phyloP scores from a whole-genome alignment of 768 basidiomycete species.

The Leccinum boreale region DNA sequence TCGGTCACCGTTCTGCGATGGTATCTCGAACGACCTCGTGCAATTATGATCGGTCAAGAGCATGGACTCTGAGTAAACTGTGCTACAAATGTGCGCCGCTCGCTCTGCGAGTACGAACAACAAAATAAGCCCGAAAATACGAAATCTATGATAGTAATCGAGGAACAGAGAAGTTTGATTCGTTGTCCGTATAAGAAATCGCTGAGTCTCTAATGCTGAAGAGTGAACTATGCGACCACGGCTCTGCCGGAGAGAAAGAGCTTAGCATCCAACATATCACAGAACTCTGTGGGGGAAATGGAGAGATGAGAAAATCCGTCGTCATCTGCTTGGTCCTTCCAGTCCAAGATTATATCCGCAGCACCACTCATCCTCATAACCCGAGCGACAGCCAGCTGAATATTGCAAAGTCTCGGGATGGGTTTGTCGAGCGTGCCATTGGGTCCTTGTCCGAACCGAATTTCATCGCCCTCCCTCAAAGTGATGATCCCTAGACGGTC shows the following conservation, averaged over 20 bases:
- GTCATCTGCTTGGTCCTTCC: constrained; percentile 2
- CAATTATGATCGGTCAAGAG: constrained; percentile 32
- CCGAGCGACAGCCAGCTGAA: constrained; percentile 5
- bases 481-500: neutral
- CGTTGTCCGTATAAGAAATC: no score
- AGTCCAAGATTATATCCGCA: constrained; percentile 2
- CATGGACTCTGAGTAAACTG: constrained; percentile 41
- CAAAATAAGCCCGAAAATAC: no score
- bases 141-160: no score
- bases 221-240: no score
- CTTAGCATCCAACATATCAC: no score
- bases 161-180: no score
- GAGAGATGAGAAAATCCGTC: no score
- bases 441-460: neutral
- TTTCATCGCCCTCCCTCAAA: constrained; percentile 4
- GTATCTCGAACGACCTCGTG: constrained; percentile 30
- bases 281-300: no score
- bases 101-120: no score
- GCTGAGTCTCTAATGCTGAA: no score
- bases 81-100: neutral
- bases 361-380: constrained; percentile 8
- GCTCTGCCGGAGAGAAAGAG: no score
- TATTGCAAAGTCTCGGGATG: neutral
- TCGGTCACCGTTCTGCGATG: constrained; percentile 28
- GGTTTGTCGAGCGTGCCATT: neutral